Conservation (phyloP, 306 rosid genomes). For the Trichosanthes truncata region DNA sequence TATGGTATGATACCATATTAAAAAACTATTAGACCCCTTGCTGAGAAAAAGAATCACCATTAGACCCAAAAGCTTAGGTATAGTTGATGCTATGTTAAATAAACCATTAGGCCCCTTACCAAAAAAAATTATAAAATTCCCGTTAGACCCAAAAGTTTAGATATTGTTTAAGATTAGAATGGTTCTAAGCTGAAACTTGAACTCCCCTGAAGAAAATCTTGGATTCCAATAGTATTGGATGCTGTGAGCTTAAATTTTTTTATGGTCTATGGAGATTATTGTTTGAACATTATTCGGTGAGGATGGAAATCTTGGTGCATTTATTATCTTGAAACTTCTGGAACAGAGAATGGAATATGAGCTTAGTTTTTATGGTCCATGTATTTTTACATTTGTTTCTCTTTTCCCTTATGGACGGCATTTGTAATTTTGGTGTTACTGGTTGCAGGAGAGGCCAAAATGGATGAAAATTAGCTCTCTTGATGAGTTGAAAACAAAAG, state of each 20-base stretch:
- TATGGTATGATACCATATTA: no score
- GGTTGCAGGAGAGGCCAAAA: constrained; percentile 68
- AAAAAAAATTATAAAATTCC: not conserved
- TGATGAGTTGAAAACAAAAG: constrained; percentile 88
- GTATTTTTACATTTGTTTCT: not conserved
- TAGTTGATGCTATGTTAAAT: not conserved
- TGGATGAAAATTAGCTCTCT: constrained; percentile 95
- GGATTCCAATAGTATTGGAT: not conserved
- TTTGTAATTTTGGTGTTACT: not conserved
- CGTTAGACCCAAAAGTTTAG: not conserved
- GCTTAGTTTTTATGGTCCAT: not conserved
- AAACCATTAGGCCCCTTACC: not conserved
- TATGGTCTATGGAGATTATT: no score
- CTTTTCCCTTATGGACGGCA: not conserved
- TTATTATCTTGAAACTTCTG: not conserved
- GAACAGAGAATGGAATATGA: not conserved
- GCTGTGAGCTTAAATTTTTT: not conserved
- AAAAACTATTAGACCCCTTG: not conserved
- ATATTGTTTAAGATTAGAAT: not conserved
- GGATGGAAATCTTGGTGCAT: not conserved
- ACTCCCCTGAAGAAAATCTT: not conserved
- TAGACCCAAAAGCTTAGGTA: not conserved
- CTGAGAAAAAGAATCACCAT: no score
- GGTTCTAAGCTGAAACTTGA: not conserved
- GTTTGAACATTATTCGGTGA: no score